Evolutionary conservation across 2,329 filamentous ascomycete species (phyloP).

Genomic region (Phialophora expanda): DNA sequence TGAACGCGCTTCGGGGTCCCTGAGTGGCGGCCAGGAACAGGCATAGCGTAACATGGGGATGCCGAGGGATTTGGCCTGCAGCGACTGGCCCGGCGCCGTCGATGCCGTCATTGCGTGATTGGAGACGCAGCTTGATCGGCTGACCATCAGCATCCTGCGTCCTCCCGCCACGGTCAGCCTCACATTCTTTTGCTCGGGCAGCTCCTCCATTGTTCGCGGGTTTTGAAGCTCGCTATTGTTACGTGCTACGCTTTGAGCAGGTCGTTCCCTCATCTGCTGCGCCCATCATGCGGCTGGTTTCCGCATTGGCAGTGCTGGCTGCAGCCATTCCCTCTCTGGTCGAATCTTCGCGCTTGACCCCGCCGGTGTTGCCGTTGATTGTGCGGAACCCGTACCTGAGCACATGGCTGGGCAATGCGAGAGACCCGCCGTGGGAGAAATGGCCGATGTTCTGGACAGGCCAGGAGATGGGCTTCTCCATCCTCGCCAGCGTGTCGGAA

Average conservation of each 20-base stretch:
- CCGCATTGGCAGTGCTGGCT: slow-evolving; percentile 32
- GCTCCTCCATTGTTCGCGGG: slow-evolving; percentile 1
- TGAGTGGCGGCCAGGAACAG: slow-evolving; percentile 21
- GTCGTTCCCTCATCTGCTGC: background rate
- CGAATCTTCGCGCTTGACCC: slow-evolving; percentile 43
- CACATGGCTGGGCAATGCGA: slow-evolving; percentile 70
- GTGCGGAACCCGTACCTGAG: slow-evolving; percentile 77
- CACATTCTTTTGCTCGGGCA: slow-evolving; percentile 3
- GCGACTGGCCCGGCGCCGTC: slow-evolving; percentile 2
- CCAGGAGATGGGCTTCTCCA: slow-evolving; percentile 67
- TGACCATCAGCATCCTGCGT: slow-evolving; percentile 22
- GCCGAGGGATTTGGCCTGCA: slow-evolving; percentile 12
- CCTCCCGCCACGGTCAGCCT: slow-evolving; percentile 7
- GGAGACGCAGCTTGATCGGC: slow-evolving; percentile 22
- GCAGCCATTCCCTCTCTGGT: slow-evolving; percentile 31
- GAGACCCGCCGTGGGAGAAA: slow-evolving; percentile 75
- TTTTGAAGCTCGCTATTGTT: slow-evolving; percentile 2
- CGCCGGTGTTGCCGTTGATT: slow-evolving; percentile 72
- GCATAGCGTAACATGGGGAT: slow-evolving; percentile 20
- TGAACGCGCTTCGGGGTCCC: no score
- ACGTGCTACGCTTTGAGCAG: background rate
- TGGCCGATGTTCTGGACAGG: slow-evolving; percentile 90
- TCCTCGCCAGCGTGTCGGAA: slow-evolving; percentile 66
- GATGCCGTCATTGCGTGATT: slow-evolving; percentile 25
- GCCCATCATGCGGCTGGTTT: slow-evolving; percentile 39